Base-by-base conservation (phyloP, 805 yeast genomes). In the Spathaspora arborariae region DNA sequence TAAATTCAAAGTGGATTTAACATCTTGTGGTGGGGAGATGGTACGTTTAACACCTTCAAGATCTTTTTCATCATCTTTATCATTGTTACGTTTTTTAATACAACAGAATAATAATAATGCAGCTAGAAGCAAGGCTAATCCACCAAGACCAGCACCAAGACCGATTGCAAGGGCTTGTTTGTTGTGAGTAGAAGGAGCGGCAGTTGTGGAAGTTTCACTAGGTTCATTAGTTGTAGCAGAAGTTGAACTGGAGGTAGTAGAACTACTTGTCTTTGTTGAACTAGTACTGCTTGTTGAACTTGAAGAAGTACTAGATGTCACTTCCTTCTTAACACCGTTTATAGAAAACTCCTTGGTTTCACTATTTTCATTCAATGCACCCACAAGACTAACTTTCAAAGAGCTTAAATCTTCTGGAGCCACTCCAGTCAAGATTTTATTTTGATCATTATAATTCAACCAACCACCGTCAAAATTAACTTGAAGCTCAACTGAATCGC, bases 61-160 rank as follows among this genome's bases (percentile, higher is more conserved):
- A 20, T 45, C 54, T 8, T 13, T 30, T 6, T 30, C 43, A 16
- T 53, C 56, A 38, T 58, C 56, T 5, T 54, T 50, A 38, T 58
- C 56, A 7, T 54, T 50, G 9, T 52, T 51, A 9, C 45, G 45
- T 21, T 56, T 56, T 42, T 50, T 72, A 51, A 55, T 70, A 77
- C 75, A 67, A 54, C 77, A 71, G 51, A 84, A 67, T 4, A 88
- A 42, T 1, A 78, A 43, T 0, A 70, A 72, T 0, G 80, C 75
- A 2, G 81, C 53, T 7, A 82, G 55, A 0, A 86, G 55, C 1
- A 76, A 75, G 2, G 80, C 66, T 0, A 77, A 6, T 15, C 6
- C 59, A 1, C 96, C 96, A 41, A 94, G 75, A 1, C 85, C 88
- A n/a, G 87, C 91, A 46, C 97, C 97, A 49, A 91, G 76, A 1